phyloP scores from a whole-genome alignment of 2,329 filamentous ascomycete genomes.

The Thelonectria olida region DNA sequence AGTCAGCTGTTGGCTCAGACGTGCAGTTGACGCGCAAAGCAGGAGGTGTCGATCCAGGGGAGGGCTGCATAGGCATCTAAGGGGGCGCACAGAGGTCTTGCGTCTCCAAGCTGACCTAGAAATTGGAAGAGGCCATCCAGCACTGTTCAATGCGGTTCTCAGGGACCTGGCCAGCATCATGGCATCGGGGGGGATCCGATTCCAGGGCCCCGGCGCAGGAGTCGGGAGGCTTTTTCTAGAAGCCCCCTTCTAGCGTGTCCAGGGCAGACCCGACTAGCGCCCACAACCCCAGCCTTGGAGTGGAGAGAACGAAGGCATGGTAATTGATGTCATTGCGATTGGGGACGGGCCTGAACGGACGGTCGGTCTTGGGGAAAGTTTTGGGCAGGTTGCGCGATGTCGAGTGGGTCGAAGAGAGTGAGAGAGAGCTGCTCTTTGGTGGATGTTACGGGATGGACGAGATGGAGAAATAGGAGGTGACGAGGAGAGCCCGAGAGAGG shows the following conservation, averaged over 20 bases:
- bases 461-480: slow-evolving; percentile 9
- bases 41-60: slow-evolving; percentile 19
- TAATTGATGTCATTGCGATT: slow-evolving; percentile 31
- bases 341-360: slow-evolving; percentile 27
- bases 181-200: slow-evolving; percentile 34
- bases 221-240: slow-evolving; percentile 40
- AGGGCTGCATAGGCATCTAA: slow-evolving; percentile 17
- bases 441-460: slow-evolving; percentile 1
- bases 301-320: slow-evolving; percentile 31
- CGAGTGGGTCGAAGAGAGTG: slow-evolving; percentile 31
- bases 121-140: slow-evolving; percentile 22
- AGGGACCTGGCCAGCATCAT: slow-evolving; percentile 30
- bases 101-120: slow-evolving; percentile 16
- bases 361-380: slow-evolving; percentile 23
- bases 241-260: slow-evolving; percentile 40
- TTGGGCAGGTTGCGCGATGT: slow-evolving; percentile 29
- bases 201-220: slow-evolving; percentile 37
- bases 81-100: slow-evolving; percentile 1
- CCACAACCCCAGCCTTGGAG: slow-evolving; percentile 26
- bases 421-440: slow-evolving; percentile 25
- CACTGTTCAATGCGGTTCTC: slow-evolving; percentile 26
- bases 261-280: slow-evolving; percentile 32
- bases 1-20: slow-evolving; percentile 18
- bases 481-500: neutral
- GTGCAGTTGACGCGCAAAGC: slow-evolving; percentile 3